phyloP scores from a whole-genome alignment of 306 rosid species.

The Datisca glomerata region DNA sequence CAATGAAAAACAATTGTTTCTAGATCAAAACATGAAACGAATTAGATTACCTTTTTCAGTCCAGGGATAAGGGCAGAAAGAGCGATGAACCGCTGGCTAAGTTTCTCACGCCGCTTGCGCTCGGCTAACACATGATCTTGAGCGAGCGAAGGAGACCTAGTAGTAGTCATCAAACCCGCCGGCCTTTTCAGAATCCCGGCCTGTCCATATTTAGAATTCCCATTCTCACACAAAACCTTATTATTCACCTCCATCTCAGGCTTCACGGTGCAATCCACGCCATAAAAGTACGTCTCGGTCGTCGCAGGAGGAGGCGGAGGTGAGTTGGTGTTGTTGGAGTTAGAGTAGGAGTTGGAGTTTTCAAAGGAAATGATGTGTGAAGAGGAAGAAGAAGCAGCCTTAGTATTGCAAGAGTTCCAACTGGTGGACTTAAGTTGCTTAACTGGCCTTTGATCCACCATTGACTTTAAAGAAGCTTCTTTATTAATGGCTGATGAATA shows the following conservation, averaged over 20 bases:
- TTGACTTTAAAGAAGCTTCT: not conserved
- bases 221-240: conserved; percentile 4
- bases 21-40: too few species aligned
- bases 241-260: conserved; percentile 25
- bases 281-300: too few species aligned
- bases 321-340: too few species aligned
- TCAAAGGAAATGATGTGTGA: conserved; percentile 58
- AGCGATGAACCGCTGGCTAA: conserved; percentile 30
- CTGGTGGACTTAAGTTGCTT: conserved; percentile 26
- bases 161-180: conserved; percentile 2
- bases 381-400: conserved; percentile 24
- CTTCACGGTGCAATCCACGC: conserved; percentile 9
- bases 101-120: conserved; percentile 41
- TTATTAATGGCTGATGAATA: too few species aligned
- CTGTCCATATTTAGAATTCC: conserved; percentile 1
- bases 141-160: conserved; percentile 19
- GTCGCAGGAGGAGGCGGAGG: too few species aligned
- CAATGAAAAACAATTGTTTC: too few species aligned
- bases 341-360: conserved; percentile 17
- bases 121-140: conserved; percentile 43
- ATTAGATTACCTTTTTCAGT: conserved; percentile 43
- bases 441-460: conserved; percentile 11
- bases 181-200: conserved; percentile 1
- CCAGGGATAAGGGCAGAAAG: conserved; percentile 45
- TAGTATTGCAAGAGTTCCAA: conserved; percentile 24